Evolutionary conservation across 1,284 basidiomycete genomes (phyloP), one percentile per base, ranked within the genome.

Genomic region (Lentinus polychrous): DNA sequence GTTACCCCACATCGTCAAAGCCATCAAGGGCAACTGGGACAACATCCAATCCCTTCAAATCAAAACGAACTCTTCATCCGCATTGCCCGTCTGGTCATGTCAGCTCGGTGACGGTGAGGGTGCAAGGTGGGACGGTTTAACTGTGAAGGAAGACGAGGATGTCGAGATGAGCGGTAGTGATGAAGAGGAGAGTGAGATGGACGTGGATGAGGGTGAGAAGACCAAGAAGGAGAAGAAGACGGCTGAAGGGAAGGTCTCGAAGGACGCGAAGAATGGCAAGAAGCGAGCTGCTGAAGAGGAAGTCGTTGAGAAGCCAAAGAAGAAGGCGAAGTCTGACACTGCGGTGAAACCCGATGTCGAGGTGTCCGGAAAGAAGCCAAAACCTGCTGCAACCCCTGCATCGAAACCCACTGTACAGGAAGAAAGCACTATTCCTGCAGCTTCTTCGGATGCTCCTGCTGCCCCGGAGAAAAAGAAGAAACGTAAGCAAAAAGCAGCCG

Each of bases 21-120:
- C 76, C 45, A 78, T 97, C 55, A 78, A 81, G 54, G 90, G 83
- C 43, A 86, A 82, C 18, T 97, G 94, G 94, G 83, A 88, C 49
- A 97, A 97, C 63, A 73, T 99, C 43, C 91, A 96, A 60, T 86
- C 81, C 52, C 67, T 99, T 23, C 80, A 94, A 56, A 83, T 99
- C 71, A 99, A 99, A 71, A 96, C 93, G 2, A 89, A 82, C 55
- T 79, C 78, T 15, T 91, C 86, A 45, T 74, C 84, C n/a, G 83
- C 87, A 53, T 69, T 99, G 24, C 95, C 95, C 1, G 82, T 99
- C 57, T 99, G 93, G 92, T 81, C 75, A 38, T 88, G 86, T 60
- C 68, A 73, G 11, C 69, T 93, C n/a, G 79, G 82, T 42, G 73
- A 71, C 11, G 73, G 73, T 4, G 74, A 78, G 41, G 80, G 76